These are phyloP conservation scores for Lyophyllum decastes DNA, from an alignment of 768 basidiomycete genomes.

Conservation along the genomic window DNA sequence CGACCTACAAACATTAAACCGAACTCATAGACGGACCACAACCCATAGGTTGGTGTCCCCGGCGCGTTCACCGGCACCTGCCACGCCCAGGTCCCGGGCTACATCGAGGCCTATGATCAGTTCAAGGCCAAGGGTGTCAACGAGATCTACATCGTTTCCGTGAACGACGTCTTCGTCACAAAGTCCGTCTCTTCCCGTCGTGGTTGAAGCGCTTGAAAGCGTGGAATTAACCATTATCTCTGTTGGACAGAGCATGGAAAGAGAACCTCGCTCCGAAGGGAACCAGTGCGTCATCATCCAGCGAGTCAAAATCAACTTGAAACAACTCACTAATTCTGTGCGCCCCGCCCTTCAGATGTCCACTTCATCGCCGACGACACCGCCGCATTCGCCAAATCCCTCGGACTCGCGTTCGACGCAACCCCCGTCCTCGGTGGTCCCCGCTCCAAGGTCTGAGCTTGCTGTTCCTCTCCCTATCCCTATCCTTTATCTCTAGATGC, in stretches of 20 bases:
- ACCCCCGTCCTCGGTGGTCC: conserved; percentile 62
- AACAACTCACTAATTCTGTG: conserved; percentile 5
- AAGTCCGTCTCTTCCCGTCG: conserved; percentile 35
- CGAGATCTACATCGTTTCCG: conserved; percentile 68
- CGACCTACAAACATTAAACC: not conserved
- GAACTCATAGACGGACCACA: no score
- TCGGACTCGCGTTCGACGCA: conserved; percentile 67
- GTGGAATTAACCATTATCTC: not conserved
- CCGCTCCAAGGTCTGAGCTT: conserved; percentile 56
- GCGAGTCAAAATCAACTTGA: conserved; percentile 5
- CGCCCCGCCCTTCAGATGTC: conserved; percentile 35
- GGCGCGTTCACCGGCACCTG: conserved; percentile 80
- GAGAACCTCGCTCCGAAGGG: conserved; percentile 56
- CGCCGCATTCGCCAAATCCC: conserved; percentile 50
- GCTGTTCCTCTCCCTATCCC: not conserved
- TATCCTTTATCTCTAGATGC: not conserved
- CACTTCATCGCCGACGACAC: conserved; percentile 73
- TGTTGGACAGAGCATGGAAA: conserved; percentile 62
- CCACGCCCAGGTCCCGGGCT: conserved; percentile 61
- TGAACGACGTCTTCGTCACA: conserved; percentile 80
- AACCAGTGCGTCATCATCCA: conserved; percentile 42
- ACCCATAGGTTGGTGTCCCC: conserved; percentile 64
- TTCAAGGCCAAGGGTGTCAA: conserved; percentile 79
- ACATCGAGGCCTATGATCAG: conserved; percentile 63
- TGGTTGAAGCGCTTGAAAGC: not conserved